Evolutionary conservation across 2,329 filamentous ascomycete species (phyloP), one percentile per base, ranked within the genome.

Genomic region (Penicillium crustosum): DNA sequence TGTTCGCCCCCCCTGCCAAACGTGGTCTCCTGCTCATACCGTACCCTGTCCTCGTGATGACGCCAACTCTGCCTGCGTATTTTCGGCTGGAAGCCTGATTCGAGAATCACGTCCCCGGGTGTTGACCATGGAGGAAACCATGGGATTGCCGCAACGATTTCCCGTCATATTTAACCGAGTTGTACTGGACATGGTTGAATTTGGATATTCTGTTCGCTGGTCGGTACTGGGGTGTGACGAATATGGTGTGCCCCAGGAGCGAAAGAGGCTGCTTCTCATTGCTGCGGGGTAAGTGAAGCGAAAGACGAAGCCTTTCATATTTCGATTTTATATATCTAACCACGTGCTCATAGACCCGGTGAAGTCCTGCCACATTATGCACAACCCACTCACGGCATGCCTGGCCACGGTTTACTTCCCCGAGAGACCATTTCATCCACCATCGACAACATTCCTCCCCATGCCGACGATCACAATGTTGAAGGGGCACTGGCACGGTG

Each of bases 101-200:
- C 73, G 81, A 6, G 81, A 82, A 36, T 71, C 82, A 0, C 82
- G 80, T 0, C 90, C 91, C 0, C 81, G 91, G 0, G 68, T 94
- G 0, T 82, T 90, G 2, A 95, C 90, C 0, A 76, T 95, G 0
- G 91, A 96, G 66, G 89, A 96, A 68, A 93, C 91, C 0, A 86
- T 85, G 52, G 90, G 90, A 0, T 81, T 95, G 1, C 71, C 83
- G 23, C 73, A 81, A 0, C 73, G 78, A 0, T 85, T 87, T 54
- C 71, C 75, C 12, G 73, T 77, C 0, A 86, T 83, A 52, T 87
- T 92, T 47, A 78, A 82, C 39, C 74, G 79, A 0, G 72, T 93
- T 0, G 76, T 94, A 3, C 76, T 81, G 27, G 84, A 86, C 33
- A 86, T 93, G 53, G 86, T 89, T 0, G 74, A 82, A 3, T 73